A percentile compares a stretch with the other conserved stretches of the same genome.
Conservation (phyloP, 257 asterid genomes). For the Gentiana dahurica region DNA sequence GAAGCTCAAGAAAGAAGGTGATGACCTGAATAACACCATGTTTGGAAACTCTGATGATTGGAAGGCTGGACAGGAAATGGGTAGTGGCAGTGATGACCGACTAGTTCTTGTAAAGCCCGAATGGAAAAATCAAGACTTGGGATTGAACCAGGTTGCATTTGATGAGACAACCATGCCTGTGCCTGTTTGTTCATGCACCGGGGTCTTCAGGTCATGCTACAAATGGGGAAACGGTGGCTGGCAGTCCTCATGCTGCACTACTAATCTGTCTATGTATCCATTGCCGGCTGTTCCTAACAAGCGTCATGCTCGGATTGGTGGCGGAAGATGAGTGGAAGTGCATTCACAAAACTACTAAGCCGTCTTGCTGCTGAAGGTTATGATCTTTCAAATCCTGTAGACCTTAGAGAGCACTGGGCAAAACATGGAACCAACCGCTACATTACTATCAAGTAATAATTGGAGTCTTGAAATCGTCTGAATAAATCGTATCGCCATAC, state of each 20-base stretch:
- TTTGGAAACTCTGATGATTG: slow-evolving; percentile 31
- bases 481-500: neutral
- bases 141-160: slow-evolving; percentile 79
- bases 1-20: slow-evolving; percentile 48
- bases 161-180: slow-evolving; percentile 93
- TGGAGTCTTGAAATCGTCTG: neutral
- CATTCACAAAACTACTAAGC: slow-evolving; percentile 78
- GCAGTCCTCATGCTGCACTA: slow-evolving; percentile 95
- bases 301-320: slow-evolving; percentile 92
- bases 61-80: slow-evolving; percentile 29
- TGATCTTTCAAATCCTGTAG: slow-evolving; percentile 75
- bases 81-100: slow-evolving; percentile 19
- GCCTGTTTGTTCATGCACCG: slow-evolving; percentile 94
- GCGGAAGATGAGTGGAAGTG: slow-evolving; percentile 98
- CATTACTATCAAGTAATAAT: slow-evolving; percentile 73
- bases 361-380: slow-evolving; percentile 86
- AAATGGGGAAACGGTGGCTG: slow-evolving; percentile 99
- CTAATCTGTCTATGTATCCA: slow-evolving; percentile 75
- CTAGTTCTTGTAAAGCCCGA: slow-evolving; percentile 32
- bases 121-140: slow-evolving; percentile 92
- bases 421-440: slow-evolving; percentile 96
- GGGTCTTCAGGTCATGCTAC: slow-evolving; percentile 77
- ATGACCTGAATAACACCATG: slow-evolving; percentile 39
- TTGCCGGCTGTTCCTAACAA: slow-evolving; percentile 92
- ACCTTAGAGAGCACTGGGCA: slow-evolving; percentile 91